These are phyloP conservation scores for Ophiostoma australiae DNA, from an alignment of 2,329 filamentous ascomycete species.

Conservation along the genomic window DNA sequence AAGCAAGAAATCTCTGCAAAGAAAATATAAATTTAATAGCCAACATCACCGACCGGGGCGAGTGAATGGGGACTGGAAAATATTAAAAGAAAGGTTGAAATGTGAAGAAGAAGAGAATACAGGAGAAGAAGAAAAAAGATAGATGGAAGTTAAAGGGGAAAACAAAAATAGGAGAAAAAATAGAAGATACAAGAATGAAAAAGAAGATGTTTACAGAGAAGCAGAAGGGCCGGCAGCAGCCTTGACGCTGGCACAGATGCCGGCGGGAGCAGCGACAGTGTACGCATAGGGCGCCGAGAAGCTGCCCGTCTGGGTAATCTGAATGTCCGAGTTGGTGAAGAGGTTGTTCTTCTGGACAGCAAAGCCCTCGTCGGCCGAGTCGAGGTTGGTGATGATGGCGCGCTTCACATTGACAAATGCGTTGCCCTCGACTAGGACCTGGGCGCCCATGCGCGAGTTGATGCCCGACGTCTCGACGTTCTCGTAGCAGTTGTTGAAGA, in stretches of 20 bases:
- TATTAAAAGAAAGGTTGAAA: background rate
- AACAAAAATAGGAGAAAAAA: background rate
- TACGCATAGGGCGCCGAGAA: background rate
- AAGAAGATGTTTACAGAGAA: background rate
- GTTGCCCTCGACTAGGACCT: conserved; percentile 4
- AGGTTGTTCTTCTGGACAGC: conserved; percentile 10
- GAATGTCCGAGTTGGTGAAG: background rate
- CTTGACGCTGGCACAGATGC: conserved; percentile 9
- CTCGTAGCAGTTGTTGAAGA: conserved; percentile 12
- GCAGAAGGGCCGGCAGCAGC: background rate
- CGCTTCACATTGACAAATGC: background rate
- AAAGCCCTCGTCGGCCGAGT: background rate
- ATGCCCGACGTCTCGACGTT: conserved; percentile 1
- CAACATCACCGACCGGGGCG: background rate
- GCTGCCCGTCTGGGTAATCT: background rate
- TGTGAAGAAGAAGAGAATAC: too few relatives aligned
- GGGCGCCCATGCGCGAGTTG: conserved; percentile 7
- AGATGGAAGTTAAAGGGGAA: background rate
- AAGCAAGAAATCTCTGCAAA: background rate
- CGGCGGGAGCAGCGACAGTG: background rate
- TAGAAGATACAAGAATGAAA: background rate
- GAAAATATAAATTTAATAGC: background rate
- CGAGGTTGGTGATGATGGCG: background rate
- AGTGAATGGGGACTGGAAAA: background rate
- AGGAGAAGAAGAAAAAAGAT: background rate